Evolutionary conservation across 116 monocot genomes (phyloP).

Genomic region (Cymodocea nodosa): DNA sequence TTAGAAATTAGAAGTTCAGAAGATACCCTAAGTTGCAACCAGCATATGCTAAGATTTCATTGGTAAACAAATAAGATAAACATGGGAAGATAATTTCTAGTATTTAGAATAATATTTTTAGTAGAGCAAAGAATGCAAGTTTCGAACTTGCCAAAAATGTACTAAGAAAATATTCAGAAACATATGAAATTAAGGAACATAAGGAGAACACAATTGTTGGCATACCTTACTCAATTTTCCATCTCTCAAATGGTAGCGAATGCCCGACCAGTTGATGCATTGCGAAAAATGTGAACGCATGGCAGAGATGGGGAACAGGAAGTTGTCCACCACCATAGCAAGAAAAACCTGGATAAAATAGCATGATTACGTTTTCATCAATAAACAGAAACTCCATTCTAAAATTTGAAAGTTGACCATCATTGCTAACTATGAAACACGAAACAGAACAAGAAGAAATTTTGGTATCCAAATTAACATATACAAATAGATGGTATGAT

Average conservation of each 20-base stretch:
- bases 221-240: constrained; percentile 84
- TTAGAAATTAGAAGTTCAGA: too few relatives aligned
- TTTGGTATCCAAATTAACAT: not conserved
- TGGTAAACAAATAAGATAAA: too few relatives aligned
- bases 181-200: too few relatives aligned
- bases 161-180: too few relatives aligned
- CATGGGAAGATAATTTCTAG: too few relatives aligned
- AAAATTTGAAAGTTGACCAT: not conserved
- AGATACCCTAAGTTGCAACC: too few relatives aligned
- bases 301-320: constrained; percentile 83
- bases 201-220: too few relatives aligned
- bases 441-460: not conserved
- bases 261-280: constrained; percentile 92
- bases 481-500: not conserved
- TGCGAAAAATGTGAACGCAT: constrained; percentile 81
- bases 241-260: constrained; percentile 64
- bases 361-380: not conserved
- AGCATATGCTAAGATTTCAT: too few relatives aligned
- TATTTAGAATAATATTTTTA: too few relatives aligned
- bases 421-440: not conserved
- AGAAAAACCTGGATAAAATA: constrained; percentile 51
- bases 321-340: constrained; percentile 92
- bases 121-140: too few relatives aligned
- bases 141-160: too few relatives aligned
- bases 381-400: not conserved